Conservation (phyloP, 352 stramenopile species). For the Phytophthora uliginosa region DNA sequence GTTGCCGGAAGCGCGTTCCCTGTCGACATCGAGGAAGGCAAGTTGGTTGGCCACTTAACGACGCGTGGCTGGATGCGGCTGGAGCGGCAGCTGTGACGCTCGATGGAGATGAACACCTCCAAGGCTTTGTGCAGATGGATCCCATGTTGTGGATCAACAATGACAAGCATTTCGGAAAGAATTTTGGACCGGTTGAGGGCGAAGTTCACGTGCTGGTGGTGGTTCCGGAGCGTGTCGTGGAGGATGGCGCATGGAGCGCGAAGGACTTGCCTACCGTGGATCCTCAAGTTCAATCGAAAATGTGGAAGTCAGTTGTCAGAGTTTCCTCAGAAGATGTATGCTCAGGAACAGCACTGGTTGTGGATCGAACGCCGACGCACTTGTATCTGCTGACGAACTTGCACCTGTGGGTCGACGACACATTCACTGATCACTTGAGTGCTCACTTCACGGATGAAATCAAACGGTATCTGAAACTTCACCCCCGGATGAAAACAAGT, state of each 20-base stretch:
- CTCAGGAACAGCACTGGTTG: constrained; percentile 44
- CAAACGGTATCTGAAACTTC: constrained; percentile 32
- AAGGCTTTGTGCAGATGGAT: no score
- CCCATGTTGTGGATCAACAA: no score
- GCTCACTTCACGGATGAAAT: constrained; percentile 42
- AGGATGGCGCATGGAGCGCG: constrained; percentile 15
- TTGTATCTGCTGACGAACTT: constrained; percentile 50
- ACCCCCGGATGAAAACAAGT: constrained; percentile 33
- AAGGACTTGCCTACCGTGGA: constrained; percentile 29
- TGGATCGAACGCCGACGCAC: constrained; percentile 35
- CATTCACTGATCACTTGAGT: constrained; percentile 36
- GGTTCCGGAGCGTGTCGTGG: background rate
- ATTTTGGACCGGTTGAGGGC: no score
- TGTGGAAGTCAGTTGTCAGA: constrained; percentile 49
- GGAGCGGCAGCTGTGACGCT: no score
- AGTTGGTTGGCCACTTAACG: no score
- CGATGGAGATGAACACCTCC: no score
- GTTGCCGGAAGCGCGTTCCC: no score
- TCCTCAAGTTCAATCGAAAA: background rate
- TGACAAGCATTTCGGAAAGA: no score
- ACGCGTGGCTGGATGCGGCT: no score
- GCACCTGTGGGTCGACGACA: constrained; percentile 35
- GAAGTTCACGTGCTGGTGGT: no score
- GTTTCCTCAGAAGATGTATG: constrained; percentile 31
- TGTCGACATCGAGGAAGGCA: no score